phyloP scores from a whole-genome alignment of 805 yeast genomes.

The Lipomyces japonicus region DNA sequence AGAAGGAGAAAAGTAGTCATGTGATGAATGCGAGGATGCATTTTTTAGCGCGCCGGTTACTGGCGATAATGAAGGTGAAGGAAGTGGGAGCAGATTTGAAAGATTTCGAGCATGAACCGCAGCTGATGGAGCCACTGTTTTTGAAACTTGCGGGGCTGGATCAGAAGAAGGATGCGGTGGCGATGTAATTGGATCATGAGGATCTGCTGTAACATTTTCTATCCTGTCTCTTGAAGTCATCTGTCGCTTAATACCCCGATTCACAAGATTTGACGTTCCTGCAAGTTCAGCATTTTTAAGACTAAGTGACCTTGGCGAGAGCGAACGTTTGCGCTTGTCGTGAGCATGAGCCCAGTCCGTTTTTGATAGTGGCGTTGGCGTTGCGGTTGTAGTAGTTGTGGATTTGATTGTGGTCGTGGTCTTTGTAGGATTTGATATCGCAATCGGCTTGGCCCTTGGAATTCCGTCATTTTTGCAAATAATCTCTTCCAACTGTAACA shows the following conservation, averaged over 20 bases:
- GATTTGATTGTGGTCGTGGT: no score
- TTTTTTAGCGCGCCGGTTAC: constrained; percentile 18
- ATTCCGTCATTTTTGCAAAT: background rate
- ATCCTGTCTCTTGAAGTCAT: constrained; percentile 6
- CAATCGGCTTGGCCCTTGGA: no score
- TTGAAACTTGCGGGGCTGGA: constrained; percentile 1
- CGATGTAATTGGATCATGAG: background rate
- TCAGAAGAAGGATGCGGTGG: background rate
- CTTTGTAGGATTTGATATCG: no score
- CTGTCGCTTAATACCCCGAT: constrained; percentile 7
- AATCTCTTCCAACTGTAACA: background rate
- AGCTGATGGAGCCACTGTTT: constrained; percentile 5
- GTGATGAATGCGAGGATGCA: constrained; percentile 5
- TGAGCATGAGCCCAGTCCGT: background rate
- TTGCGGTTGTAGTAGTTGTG: background rate
- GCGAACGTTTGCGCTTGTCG: background rate
- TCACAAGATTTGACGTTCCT: no score
- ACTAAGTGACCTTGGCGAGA: background rate
- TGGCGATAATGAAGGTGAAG: constrained; percentile 34
- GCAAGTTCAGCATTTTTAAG: background rate
- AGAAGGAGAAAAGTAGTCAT: constrained; percentile 18
- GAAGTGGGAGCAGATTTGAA: constrained; percentile 30
- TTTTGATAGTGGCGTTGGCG: background rate
- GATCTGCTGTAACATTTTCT: background rate
- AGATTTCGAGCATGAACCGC: constrained; percentile 11